These are phyloP conservation scores for Trichoderma afroharzianum DNA, from an alignment of 2,329 filamentous ascomycete species.

Conservation along the genomic window DNA sequence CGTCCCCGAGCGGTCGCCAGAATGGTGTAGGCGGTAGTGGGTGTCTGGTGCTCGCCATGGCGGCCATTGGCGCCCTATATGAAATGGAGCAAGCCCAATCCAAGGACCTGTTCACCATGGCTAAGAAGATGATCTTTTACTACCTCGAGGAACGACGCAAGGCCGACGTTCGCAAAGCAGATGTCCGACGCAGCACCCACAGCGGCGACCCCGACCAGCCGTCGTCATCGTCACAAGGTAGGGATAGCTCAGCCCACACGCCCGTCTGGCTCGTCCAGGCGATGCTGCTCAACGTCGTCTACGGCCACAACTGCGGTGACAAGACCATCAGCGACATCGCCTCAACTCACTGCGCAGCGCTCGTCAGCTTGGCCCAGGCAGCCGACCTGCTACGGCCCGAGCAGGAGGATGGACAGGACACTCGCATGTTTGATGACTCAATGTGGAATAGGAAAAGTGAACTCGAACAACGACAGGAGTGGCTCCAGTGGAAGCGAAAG, in stretches of 20 bases:
- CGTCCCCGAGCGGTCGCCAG: constrained; percentile 60
- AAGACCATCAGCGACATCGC: constrained; percentile 88
- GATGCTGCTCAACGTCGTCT: constrained; percentile 94
- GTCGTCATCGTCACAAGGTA: constrained; percentile 33
- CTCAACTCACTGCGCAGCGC: constrained; percentile 82
- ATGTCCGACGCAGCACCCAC: constrained; percentile 52
- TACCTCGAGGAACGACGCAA: constrained; percentile 90
- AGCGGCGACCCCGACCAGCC: constrained; percentile 27
- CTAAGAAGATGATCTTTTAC: constrained; percentile 91
- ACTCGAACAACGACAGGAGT: constrained; percentile 53
- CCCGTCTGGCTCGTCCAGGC: constrained; percentile 95
- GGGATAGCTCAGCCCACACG: constrained; percentile 66
- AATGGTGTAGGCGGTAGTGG: constrained; percentile 71
- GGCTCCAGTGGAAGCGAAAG: constrained; percentile 81
- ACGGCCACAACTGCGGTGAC: constrained; percentile 91
- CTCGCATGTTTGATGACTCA: constrained; percentile 54
- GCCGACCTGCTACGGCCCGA: constrained; percentile 62
- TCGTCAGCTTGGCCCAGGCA: constrained; percentile 86
- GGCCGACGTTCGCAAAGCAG: constrained; percentile 68
- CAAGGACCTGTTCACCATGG: constrained; percentile 83
- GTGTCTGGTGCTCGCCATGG: constrained; percentile 79
- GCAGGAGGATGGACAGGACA: constrained; percentile 45
- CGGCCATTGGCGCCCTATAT: constrained; percentile 77
- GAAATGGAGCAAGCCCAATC: constrained; percentile 78
- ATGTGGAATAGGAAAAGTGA: constrained; percentile 46